A percentile compares a stretch with the other conserved stretches of the same genome.
phyloP scores from a whole-genome alignment of 805 yeast genomes.

The Candida montana region DNA sequence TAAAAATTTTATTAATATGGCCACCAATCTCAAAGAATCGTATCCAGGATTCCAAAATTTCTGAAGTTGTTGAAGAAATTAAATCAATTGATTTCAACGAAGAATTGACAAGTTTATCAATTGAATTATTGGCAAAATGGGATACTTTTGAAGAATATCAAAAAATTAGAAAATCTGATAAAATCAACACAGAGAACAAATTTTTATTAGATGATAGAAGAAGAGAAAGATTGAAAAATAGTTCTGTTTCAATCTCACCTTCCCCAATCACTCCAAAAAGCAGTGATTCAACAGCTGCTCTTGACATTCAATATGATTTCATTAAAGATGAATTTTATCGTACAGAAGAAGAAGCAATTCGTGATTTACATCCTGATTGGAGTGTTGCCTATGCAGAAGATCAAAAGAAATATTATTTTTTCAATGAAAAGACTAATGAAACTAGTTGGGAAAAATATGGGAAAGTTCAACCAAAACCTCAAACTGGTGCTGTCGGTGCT shows the following conservation, averaged over 20 bases:
- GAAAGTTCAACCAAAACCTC: conserved; percentile 11
- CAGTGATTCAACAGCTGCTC: too few relatives aligned
- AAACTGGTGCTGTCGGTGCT: too few relatives aligned
- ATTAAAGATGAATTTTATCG: conserved; percentile 36
- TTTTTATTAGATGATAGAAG: conserved; percentile 17
- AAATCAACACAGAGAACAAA: neutral
- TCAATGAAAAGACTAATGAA: conserved; percentile 35
- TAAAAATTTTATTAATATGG: conserved; percentile 57
- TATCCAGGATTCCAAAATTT: conserved; percentile 69
- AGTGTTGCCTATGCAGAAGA: conserved; percentile 45
- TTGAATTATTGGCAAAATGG: conserved; percentile 60
- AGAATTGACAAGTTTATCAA: conserved; percentile 33
- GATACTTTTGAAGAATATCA: conserved; percentile 71
- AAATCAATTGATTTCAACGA: conserved; percentile 19
- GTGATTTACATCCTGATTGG: conserved; percentile 7
- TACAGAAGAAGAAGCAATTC: conserved; percentile 2
- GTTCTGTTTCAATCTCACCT: neutral
- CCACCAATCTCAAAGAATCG: conserved; percentile 74
- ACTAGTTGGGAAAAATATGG: conserved; percentile 61
- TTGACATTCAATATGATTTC: neutral
- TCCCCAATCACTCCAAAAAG: conserved; percentile 5
- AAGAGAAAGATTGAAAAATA: conserved; percentile 10
- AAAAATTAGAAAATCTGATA: conserved; percentile 63
- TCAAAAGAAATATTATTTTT: conserved; percentile 42
- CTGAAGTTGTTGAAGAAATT: conserved; percentile 48